Evolutionary conservation across 2,329 filamentous ascomycete genomes (phyloP).

Genomic region (Ophiosphaerella narmari): DNA sequence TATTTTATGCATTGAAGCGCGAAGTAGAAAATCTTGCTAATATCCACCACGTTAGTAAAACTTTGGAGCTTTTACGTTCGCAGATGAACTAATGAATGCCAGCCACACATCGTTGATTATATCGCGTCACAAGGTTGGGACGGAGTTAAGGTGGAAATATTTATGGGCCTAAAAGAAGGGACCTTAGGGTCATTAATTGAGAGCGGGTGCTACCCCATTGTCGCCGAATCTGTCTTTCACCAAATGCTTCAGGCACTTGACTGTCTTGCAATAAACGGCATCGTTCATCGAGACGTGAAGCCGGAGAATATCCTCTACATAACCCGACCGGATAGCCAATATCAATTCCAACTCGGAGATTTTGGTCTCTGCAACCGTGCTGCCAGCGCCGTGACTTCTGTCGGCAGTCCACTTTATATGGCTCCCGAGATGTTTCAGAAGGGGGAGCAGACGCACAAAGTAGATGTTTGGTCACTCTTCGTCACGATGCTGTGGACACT

Average conservation of each 20-base stretch:
- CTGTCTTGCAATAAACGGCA: conserved; percentile 14
- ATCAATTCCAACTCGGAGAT: conserved; percentile 23
- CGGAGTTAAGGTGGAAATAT: conserved; percentile 4
- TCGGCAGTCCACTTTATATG: conserved; percentile 16
- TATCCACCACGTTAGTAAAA: background rate
- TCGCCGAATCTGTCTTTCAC: background rate
- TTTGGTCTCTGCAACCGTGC: conserved; percentile 21
- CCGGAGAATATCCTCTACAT: conserved; percentile 30
- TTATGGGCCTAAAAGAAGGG: conserved; percentile 5
- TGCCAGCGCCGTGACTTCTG: conserved; percentile 2
- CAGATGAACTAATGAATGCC: background rate
- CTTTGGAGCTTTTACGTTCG: background rate
- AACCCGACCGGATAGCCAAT: conserved; percentile 2
- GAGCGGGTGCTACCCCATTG: background rate
- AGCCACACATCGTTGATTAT: conserved; percentile 12
- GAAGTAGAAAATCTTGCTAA: conserved; percentile 4
- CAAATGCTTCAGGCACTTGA: conserved; percentile 27
- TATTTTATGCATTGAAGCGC: background rate
- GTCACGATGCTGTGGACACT: conserved; percentile 15
- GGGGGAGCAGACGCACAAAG: conserved; percentile 17
- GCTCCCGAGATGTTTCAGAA: conserved; percentile 16
- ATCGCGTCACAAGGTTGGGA: conserved; percentile 6
- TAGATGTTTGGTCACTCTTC: conserved; percentile 30
- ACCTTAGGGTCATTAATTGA: background rate
- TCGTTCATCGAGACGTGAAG: conserved; percentile 28